Evolutionary conservation across 2,329 filamentous ascomycete species (phyloP), one percentile per base, ranked within the genome.

Genomic region (Pochonia chlamydosporia): DNA sequence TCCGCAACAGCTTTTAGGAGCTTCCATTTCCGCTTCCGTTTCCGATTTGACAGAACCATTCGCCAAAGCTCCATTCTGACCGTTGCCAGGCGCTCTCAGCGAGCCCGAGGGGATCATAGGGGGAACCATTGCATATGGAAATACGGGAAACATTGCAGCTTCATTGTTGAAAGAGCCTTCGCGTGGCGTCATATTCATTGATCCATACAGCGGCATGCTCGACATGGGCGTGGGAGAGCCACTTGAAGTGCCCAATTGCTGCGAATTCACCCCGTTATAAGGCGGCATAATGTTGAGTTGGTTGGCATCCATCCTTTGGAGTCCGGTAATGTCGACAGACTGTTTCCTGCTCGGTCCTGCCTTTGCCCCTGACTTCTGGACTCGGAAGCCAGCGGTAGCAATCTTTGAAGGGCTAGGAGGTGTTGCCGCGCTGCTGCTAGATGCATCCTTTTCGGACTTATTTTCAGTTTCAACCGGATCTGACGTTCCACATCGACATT

Each of bases 261-360:
- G 60, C 33, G 57, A 59, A 23, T 40, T 46, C 21, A 62, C 58
- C 35, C 53, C 49, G 37, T 56, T 59, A 42, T 57, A 63, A 11
- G 64, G 57, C 3, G 68, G 61, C 40, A 75, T 47, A 41, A 79
- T 62, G 55, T 78, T 81, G 49, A 79, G 58, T 49, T 71, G 73
- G 52, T 62, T 71, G n/a, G 70, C 64, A 52, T 81, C 74, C 65
- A 81, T 78, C 49, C 76, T 70, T 41, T 73, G 69, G 14, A 82
- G 60, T 9, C 66, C 68, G 3, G 64, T 58, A 1, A 71, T 62
- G 50, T 79, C 77, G 54, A 77, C 71, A 1, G 76, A 76, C 47
- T 68, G 71, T 54, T 75, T 79, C 44, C 70, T 68, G 33, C 54
- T 56, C 13, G 57, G 55, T 4, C 59, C 56, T 21, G 50, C 55